These are phyloP conservation scores for Coemansia sp. DNA, from an alignment of 192 early-diverging fungal species.

Conservation along the genomic window DNA sequence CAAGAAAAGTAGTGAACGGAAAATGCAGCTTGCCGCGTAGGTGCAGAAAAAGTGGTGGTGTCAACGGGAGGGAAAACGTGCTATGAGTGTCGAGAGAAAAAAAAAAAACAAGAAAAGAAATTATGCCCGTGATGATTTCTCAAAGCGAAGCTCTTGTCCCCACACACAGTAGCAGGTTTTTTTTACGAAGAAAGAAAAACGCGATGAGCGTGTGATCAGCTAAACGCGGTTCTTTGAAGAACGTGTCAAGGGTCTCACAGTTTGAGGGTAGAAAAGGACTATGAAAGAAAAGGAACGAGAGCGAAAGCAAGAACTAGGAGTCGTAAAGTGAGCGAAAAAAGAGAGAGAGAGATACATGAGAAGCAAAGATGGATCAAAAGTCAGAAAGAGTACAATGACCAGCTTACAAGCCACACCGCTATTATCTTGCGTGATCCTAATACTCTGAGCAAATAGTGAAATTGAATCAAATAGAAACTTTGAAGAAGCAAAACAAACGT, in stretches of 20 bases:
- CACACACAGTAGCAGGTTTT: neutral
- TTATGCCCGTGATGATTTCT: neutral
- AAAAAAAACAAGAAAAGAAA: neutral
- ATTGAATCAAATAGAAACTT: slow-evolving; percentile 1
- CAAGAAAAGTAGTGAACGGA: neutral
- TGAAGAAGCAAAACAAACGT: neutral
- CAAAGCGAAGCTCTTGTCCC: neutral
- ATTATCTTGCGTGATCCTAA: neutral
- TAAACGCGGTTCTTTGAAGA: slow-evolving; percentile 10
- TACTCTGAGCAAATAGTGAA: neutral
- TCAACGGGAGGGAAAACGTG: neutral
- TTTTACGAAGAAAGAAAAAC: neutral
- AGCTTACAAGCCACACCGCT: too few species aligned
- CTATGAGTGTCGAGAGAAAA: neutral
- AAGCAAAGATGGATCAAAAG: neutral
- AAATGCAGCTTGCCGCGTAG: neutral
- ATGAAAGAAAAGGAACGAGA: too few species aligned
- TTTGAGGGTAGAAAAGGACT: too few species aligned
- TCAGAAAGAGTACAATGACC: too few species aligned
- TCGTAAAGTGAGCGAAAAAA: neutral
- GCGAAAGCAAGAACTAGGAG: neutral
- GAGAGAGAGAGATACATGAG: neutral
- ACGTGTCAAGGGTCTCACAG: neutral
- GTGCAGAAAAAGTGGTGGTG: neutral
- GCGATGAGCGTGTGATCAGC: neutral